Conservation (phyloP, 169 alveolate species). For the Cryptosporidium felis region DNA sequence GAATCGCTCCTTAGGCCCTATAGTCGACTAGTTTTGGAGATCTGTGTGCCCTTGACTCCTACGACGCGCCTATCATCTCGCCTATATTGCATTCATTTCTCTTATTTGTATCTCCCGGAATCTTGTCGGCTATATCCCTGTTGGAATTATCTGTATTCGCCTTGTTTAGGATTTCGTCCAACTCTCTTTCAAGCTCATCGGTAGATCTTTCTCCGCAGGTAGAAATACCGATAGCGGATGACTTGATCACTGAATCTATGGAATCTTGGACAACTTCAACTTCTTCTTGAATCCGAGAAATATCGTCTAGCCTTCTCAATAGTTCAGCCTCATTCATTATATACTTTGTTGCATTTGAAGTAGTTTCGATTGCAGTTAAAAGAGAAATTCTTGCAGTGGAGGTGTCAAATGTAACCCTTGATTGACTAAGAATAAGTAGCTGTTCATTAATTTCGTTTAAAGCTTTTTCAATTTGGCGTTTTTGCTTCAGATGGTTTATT, state of each 20-base stretch:
- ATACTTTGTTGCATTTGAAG: constrained; percentile 13
- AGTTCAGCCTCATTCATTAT: constrained; percentile 36
- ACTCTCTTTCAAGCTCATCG: constrained; percentile 37
- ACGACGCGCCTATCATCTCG: too few relatives aligned
- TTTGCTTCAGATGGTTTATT: constrained; percentile 51
- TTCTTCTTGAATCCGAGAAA: constrained; percentile 15
- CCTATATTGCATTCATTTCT: too few relatives aligned
- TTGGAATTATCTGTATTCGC: too few relatives aligned
- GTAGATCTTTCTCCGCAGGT: background rate
- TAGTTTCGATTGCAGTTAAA: constrained; percentile 43
- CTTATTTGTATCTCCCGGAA: too few relatives aligned
- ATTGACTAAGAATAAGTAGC: constrained; percentile 20
- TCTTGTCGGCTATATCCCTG: too few relatives aligned
- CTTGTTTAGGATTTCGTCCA: background rate
- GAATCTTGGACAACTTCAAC: constrained; percentile 28
- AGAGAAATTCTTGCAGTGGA: constrained; percentile 39
- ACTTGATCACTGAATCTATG: constrained; percentile 21
- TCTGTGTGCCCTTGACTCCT: too few relatives aligned
- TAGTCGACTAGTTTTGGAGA: too few relatives aligned
- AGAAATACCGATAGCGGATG: constrained; percentile 1
- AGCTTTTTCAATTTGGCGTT: constrained; percentile 53
- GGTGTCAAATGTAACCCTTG: constrained; percentile 33
- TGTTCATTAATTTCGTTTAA: constrained; percentile 46
- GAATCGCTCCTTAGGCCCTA: too few relatives aligned
- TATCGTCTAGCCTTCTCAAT: constrained; percentile 36